Conservation (phyloP, 2,329 filamentous ascomycete genomes). For the Colletotrichum higginsianum region DNA sequence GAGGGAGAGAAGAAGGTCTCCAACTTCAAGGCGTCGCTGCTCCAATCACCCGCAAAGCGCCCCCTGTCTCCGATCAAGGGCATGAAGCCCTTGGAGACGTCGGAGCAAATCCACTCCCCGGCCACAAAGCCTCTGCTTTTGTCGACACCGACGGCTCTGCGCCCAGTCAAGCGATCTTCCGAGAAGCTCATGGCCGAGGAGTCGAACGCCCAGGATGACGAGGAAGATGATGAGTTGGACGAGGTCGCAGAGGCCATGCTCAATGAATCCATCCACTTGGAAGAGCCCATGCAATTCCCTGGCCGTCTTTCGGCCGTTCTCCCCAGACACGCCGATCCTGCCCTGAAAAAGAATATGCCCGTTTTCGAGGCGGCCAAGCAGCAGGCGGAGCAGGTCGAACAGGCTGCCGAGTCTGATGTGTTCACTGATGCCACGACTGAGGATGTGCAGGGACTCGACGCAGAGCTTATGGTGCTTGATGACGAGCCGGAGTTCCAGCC, state of each 20-base stretch:
- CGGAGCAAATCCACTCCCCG: constrained; percentile 47
- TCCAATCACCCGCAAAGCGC: constrained; percentile 69
- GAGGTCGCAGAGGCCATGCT: constrained; percentile 44
- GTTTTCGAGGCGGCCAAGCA: constrained; percentile 44
- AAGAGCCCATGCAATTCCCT: constrained; percentile 58
- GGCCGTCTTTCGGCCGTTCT: constrained; percentile 62
- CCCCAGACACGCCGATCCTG: constrained; percentile 59
- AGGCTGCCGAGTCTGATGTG: constrained; percentile 38
- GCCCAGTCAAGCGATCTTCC: constrained; percentile 50
- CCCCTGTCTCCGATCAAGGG: constrained; percentile 60
- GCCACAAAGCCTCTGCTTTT: constrained; percentile 55
- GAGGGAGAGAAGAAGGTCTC: constrained; percentile 52
- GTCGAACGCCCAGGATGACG: constrained; percentile 11
- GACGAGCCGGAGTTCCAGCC: constrained; percentile 48
- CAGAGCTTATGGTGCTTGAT: constrained; percentile 44
- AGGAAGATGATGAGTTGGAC: constrained; percentile 45
- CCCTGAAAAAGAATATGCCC: constrained; percentile 52
- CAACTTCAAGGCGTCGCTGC: constrained; percentile 62
- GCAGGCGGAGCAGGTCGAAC: background rate
- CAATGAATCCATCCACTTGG: constrained; percentile 50
- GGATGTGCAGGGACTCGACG: constrained; percentile 14
- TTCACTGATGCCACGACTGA: constrained; percentile 18
- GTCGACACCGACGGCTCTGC: constrained; percentile 47
- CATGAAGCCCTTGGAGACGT: constrained; percentile 46
- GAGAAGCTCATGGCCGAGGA: constrained; percentile 57